A percentile compares a stretch with the other conserved stretches of the same genome.
Evolutionary conservation across 2,329 filamentous ascomycete species (phyloP).

Genomic region (Botrytis deweyae): DNA sequence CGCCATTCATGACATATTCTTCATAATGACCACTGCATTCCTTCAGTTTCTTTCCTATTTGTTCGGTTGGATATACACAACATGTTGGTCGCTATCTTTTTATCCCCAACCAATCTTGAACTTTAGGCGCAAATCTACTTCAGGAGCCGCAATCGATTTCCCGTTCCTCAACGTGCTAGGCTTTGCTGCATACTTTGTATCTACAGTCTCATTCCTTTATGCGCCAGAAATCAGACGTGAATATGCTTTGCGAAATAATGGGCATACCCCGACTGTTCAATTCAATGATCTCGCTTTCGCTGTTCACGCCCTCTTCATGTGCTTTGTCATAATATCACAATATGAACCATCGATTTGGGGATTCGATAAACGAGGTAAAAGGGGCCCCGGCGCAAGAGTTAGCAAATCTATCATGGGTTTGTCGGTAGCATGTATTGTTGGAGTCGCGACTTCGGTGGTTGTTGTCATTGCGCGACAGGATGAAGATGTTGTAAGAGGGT

Average conservation of each 20-base stretch:
- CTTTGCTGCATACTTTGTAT: constrained; percentile 73
- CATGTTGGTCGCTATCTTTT: constrained; percentile 84
- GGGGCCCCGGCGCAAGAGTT: constrained; percentile 53
- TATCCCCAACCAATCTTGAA: constrained; percentile 89
- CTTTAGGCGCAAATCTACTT: constrained; percentile 70
- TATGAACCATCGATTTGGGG: constrained; percentile 73
- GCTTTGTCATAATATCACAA: constrained; percentile 72
- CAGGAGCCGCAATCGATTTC: constrained; percentile 85
- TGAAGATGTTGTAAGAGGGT: constrained; percentile 47
- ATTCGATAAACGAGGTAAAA: constrained; percentile 58
- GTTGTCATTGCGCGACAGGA: constrained; percentile 44
- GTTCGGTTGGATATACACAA: constrained; percentile 73
- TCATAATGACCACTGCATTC: constrained; percentile 40
- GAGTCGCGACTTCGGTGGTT: constrained; percentile 49
- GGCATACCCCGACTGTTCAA: constrained; percentile 77
- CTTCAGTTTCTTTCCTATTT: constrained; percentile 54
- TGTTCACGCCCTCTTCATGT: constrained; percentile 73
- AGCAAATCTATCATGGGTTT: constrained; percentile 66
- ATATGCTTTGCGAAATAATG: constrained; percentile 77
- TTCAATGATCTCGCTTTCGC: constrained; percentile 92
- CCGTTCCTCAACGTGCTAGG: constrained; percentile 71
- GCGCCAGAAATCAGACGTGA: constrained; percentile 74
- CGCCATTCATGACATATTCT: background rate
- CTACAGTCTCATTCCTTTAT: constrained; percentile 73
- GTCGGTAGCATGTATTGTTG: constrained; percentile 64